Conservation (phyloP, 2,329 filamentous ascomycete species). For the Colletotrichum sp. region DNA sequence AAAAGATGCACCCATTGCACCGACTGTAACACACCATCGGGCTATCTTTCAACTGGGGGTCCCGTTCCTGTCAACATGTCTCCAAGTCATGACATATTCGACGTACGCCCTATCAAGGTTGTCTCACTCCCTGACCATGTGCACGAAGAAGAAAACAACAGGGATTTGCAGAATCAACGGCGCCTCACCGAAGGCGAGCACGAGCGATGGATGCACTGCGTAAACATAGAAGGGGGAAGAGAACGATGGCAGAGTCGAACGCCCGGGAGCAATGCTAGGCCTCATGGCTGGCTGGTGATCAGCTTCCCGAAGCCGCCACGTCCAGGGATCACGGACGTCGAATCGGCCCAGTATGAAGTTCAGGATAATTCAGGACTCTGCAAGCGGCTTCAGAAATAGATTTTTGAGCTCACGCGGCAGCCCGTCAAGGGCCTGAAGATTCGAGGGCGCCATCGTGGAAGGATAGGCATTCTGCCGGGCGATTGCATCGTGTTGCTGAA, state of each 20-base stretch:
- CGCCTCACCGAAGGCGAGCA: not conserved
- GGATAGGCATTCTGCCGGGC: not conserved
- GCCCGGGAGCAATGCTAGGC: not conserved
- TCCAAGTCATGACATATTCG: constrained; percentile 14
- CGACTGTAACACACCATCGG: not conserved
- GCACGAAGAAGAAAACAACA: not conserved
- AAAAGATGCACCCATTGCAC: not conserved
- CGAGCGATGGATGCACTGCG: not conserved
- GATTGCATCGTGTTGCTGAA: not conserved
- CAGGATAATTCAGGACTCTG: constrained; percentile 18
- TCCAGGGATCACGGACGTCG: constrained; percentile 5
- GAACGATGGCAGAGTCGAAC: not conserved
- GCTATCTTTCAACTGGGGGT: not conserved
- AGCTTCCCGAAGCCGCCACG: constrained; percentile 11
- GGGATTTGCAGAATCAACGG: not conserved
- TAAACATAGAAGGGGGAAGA: not conserved
- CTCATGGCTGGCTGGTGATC: not conserved
- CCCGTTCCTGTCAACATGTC: constrained; percentile 4
- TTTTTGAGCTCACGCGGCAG: not conserved
- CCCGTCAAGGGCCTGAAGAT: not conserved
- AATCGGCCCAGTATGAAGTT: constrained; percentile 3
- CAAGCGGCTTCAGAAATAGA: constrained; percentile 10
- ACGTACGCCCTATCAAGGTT: not conserved
- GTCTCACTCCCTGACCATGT: constrained; percentile 5
- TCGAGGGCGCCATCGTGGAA: not conserved